Conservation (phyloP, 208 protist genomes). For the Trypanosoma grayi region DNA sequence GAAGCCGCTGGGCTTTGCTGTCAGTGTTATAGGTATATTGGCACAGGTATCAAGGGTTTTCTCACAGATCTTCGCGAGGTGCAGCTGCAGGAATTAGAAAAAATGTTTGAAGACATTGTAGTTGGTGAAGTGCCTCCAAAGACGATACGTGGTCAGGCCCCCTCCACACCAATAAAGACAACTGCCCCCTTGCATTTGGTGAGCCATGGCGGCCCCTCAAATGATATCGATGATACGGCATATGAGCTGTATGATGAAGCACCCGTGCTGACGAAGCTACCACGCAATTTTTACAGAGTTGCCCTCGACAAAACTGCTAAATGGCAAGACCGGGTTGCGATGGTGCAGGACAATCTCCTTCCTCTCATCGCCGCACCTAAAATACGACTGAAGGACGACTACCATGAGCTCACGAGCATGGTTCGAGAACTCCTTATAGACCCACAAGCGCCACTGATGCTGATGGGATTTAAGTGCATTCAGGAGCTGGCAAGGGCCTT, state of each 20-base stretch:
- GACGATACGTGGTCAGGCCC: conserved; percentile 21
- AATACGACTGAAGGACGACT: conserved; percentile 74
- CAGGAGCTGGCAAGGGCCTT: conserved; percentile 74
- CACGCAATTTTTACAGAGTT: conserved; percentile 68
- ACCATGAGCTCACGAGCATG: conserved; percentile 76
- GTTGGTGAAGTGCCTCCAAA: conserved; percentile 31
- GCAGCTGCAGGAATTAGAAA: conserved; percentile 82
- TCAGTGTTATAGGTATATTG: conserved; percentile 84
- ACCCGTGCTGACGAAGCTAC: conserved; percentile 55
- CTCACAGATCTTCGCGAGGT: conserved; percentile 81
- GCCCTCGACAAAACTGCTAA: conserved; percentile 68
- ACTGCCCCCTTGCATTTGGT: not conserved
- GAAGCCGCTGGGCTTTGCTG: conserved; percentile 69
- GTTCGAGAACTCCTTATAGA: conserved; percentile 74
- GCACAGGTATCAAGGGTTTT: conserved; percentile 60
- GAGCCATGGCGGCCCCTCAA: conserved; percentile 12
- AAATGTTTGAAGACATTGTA: conserved; percentile 51
- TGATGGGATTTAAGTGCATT: conserved; percentile 82
- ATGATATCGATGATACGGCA: conserved; percentile 43
- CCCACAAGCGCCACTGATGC: conserved; percentile 82
- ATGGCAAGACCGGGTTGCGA: conserved; percentile 75
- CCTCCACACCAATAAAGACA: conserved; percentile 15
- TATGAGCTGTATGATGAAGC: conserved; percentile 64
- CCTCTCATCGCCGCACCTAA: conserved; percentile 61
- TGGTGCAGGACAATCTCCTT: conserved; percentile 62